Evolutionary conservation across 83 land plant species (phyloP), one percentile per base, ranked within the genome.

Genomic region (Picea abies): DNA sequence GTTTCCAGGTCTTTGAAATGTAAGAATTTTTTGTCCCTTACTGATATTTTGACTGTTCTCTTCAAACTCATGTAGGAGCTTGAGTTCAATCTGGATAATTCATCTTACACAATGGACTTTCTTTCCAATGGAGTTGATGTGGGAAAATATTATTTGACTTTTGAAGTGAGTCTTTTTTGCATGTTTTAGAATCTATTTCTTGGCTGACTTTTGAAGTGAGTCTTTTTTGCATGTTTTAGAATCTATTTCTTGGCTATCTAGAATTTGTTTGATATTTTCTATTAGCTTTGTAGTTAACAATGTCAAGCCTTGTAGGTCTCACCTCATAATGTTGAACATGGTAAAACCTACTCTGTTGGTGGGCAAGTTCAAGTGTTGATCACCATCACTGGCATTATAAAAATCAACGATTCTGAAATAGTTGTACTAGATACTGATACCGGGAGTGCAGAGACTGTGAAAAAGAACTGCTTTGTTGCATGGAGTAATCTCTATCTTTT

Each of bases 191-290:
- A 58, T 52, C 20, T 82, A 70, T 80, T 60, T 81, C n/a, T n/a
- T n/a, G n/a, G n/a, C n/a, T 93, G 64, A 80, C 69, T 67, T 93
- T 93, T 83, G 83, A 89, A 88, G 95, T 93, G 84, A 52, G 81
- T 4, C 61, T 70, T 16, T 69, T 61, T 29, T 65, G 35, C 19
- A 70, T 52, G 70, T 66, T 81, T 15, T 23, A 52, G 32, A 71
- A 58, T 49, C 19, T 82, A 69, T 80, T 58, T 81, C 58, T 16
- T 49, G 2, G 4, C 7, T 19, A 1, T 26, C 14, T 8, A 5
- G 8, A 52, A 70, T 8, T 16, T 62, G 11, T 63, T 63, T 22
- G 19, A 47, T 4, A n/a, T 20, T 16, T 37, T 5, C 58, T 32
- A 6, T 71, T 16, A 4, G 9, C 4, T 41, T 44, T 82, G 22